Evolutionary conservation across 768 basidiomycete species (phyloP).

Genomic region (Mycena kentingensis): DNA sequence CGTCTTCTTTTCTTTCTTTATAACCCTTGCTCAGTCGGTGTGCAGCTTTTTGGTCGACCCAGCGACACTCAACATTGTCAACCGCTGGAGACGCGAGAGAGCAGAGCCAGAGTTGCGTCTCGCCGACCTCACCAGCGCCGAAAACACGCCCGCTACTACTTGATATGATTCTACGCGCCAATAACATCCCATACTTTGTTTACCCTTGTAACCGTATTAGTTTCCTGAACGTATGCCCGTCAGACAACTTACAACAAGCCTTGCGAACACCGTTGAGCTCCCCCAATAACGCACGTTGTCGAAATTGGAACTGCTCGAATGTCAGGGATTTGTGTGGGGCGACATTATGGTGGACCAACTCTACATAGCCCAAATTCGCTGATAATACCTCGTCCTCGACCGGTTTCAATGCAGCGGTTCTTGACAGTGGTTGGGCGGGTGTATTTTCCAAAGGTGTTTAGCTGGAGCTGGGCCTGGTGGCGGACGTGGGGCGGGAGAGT

Average conservation of each 20-base stretch:
- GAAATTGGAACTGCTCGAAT: slow-evolving; percentile 95
- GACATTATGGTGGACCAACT: slow-evolving; percentile 41
- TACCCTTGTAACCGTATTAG: slow-evolving; percentile 16
- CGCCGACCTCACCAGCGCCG: slow-evolving; percentile 49
- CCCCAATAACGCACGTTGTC: slow-evolving; percentile 77
- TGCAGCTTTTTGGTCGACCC: slow-evolving; percentile 78
- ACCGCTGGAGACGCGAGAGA: slow-evolving; percentile 86
- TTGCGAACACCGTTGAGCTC: slow-evolving; percentile 88
- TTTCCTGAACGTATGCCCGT: too few relatives aligned
- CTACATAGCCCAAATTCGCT: slow-evolving; percentile 86
- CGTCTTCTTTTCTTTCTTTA: not conserved
- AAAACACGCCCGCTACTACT: slow-evolving; percentile 31
- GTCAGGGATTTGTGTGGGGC: not conserved
- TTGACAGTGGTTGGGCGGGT: slow-evolving; percentile 86
- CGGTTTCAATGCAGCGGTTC: slow-evolving; percentile 85
- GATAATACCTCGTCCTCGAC: slow-evolving; percentile 84
- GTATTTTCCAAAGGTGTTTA: slow-evolving; percentile 83
- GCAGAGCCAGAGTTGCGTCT: slow-evolving; percentile 73
- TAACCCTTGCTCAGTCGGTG: not conserved
- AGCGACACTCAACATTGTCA: slow-evolving; percentile 66
- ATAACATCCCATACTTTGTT: slow-evolving; percentile 4
- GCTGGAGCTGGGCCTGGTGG: slow-evolving; percentile 90
- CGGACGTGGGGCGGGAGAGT: slow-evolving; percentile 85
- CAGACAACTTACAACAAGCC: slow-evolving; percentile 64
- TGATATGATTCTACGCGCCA: slow-evolving; percentile 4